Evolutionary conservation across 2,329 filamentous ascomycete genomes (phyloP), one percentile per base, ranked within the genome.

Genomic region (Cladophialophora psammophila): DNA sequence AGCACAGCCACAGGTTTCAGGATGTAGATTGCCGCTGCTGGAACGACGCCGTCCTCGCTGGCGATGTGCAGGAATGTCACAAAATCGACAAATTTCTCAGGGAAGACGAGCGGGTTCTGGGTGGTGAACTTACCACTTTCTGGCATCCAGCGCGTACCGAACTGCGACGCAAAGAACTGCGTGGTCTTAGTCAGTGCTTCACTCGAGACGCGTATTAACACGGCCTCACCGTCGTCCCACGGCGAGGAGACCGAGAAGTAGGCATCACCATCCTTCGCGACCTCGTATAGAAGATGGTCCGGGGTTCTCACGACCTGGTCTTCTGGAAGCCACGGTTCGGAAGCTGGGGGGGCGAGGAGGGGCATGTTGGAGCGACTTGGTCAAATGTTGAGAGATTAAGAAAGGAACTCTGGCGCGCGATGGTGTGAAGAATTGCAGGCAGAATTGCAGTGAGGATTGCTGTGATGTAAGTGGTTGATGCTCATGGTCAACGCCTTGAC

Each of bases 51-150:
- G 7, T 48, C 38, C 32, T 59, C 56, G 7, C 38, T 40, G 31
- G 35, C 36, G 34, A 59, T 31, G 18, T 48, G 56, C n/a, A 59
- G 56, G 34, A 59, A 59, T 0, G 13, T 18, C 36, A 59, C 56
- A 10, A 59, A 48, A 1, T 26, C 5, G 15, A n/a, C 38, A 31
- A 59, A 59, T 10, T n/a, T 8, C n/a, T 59, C 56, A 5, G 31
- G 2, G 10, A 59, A 32, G 3, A 18, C 18, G 7, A 59, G 26
- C 7, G 56, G 56, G 4, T 59, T 59, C 35, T 40, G 10, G 9
- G 38, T 9, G 6, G 56, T 59, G 10, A 59, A 59, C 45, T 31
- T 50, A 50, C 45, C 20, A 10, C 45, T 26, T 9, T n/a, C 38
- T 7, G 36, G 56, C 2, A n/a, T 18, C 56, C 56, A 59, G 3